Evolutionary conservation across 345 rosid genomes (phyloP).

Genomic region (Punica granatum): DNA sequence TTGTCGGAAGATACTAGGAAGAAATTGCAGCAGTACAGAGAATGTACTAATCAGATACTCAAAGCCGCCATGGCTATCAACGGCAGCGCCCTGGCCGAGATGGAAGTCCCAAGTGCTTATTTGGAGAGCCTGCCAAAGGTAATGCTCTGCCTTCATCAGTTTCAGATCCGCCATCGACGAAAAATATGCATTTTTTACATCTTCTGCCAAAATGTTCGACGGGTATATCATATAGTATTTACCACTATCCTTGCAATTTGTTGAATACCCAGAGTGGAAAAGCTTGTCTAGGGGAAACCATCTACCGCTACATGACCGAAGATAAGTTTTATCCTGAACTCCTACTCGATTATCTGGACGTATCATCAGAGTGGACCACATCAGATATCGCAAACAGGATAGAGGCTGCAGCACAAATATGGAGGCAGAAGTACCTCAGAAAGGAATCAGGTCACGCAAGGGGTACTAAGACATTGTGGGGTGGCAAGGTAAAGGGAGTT

Average conservation of each 20-base stretch:
- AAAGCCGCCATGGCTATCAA: constrained; percentile 97
- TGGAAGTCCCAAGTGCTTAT: constrained; percentile 87
- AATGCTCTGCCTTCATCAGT: background rate
- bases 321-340: constrained; percentile 75
- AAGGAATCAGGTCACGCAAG: constrained; percentile 30
- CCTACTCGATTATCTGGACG: constrained; percentile 77
- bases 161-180: too few relatives aligned
- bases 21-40: constrained; percentile 75
- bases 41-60: constrained; percentile 78
- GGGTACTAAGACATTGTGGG: constrained; percentile 50
- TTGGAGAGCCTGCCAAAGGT: constrained; percentile 91
- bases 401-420: constrained; percentile 75
- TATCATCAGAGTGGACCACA: constrained; percentile 75
- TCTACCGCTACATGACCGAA: constrained; percentile 69
- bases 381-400: constrained; percentile 73
- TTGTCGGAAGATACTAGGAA: constrained; percentile 68
- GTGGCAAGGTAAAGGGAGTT: constrained; percentile 89
- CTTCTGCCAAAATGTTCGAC: background rate
- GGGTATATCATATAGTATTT: background rate
- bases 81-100: constrained; percentile 69
- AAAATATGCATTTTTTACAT: background rate
- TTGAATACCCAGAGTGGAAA: constrained; percentile 18
- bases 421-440: constrained; percentile 61
- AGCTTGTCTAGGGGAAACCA: constrained; percentile 69
- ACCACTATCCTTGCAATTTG: background rate